Percentiles rank a stretch among this genome's conserved stretches.
Evolutionary conservation across 2,329 filamentous ascomycete genomes (phyloP).

Genomic region (Calonectria naviculata): DNA sequence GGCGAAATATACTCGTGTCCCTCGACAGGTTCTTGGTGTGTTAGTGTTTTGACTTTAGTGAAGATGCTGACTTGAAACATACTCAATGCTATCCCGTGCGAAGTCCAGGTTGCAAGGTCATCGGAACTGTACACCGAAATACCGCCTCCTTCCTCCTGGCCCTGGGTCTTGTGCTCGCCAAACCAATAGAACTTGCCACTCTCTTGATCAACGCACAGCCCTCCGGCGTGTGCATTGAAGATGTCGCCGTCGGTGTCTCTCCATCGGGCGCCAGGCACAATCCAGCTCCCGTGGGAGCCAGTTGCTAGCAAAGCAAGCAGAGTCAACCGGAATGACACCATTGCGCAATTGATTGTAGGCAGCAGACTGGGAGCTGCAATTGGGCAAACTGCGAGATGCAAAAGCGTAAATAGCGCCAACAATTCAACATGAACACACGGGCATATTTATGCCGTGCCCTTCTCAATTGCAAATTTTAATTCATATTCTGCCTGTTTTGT

Average conservation of each 20-base stretch:
- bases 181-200: conserved; percentile 70
- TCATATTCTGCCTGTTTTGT: conserved; percentile 3
- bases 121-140: conserved; percentile 70
- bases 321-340: conserved; percentile 7
- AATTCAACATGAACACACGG: neutral
- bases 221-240: conserved; percentile 71
- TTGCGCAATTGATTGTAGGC: neutral
- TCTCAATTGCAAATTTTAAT: neutral
- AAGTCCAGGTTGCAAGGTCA: conserved; percentile 69
- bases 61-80: conserved; percentile 22
- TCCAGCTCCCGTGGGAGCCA: conserved; percentile 53
- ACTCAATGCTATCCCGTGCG: conserved; percentile 67
- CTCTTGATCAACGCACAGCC: conserved; percentile 62
- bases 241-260: conserved; percentile 68
- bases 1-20: conserved; percentile 67
- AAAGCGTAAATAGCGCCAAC: neutral
- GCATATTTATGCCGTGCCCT: neutral
- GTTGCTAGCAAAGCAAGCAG: conserved; percentile 27
- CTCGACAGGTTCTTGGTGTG: conserved; percentile 56
- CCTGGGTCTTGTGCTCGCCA: conserved; percentile 70
- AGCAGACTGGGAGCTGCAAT: neutral
- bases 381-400: neutral
- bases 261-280: conserved; percentile 72
- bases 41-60: neutral
- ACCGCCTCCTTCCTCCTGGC: conserved; percentile 68